Conservation (phyloP, 345 rosid genomes). For the Eucalyptus sp. region DNA sequence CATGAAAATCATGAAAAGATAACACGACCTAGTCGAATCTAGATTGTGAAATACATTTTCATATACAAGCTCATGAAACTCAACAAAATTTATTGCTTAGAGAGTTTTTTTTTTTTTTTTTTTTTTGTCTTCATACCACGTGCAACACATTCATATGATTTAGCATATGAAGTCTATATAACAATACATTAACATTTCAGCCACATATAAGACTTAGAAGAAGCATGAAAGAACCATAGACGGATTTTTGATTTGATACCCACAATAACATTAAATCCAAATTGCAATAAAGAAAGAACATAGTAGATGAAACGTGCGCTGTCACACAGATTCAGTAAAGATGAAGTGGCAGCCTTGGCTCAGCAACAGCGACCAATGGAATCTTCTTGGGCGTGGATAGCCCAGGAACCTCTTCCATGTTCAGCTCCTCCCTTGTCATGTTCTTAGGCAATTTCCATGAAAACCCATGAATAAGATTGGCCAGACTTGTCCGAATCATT, state of each 20-base stretch:
- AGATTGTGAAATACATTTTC: neutral
- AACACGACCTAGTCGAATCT: neutral
- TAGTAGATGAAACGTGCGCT: too few species aligned
- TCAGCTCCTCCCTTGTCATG: neutral
- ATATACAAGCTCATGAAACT: neutral
- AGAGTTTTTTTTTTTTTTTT: neutral
- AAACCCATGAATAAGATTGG: conserved; percentile 2
- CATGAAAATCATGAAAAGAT: neutral
- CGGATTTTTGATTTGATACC: neutral
- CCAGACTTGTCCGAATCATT: neutral
- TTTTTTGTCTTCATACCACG: neutral
- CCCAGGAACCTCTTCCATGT: neutral
- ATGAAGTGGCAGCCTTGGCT: neutral
- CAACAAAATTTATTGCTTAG: neutral
- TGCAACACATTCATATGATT: neutral
- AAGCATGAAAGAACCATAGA: neutral
- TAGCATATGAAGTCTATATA: neutral
- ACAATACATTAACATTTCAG: neutral
- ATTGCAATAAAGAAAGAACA: neutral
- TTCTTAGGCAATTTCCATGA: neutral
- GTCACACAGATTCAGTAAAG: neutral
- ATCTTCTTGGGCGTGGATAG: neutral
- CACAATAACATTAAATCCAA: neutral
- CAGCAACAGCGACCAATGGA: neutral
- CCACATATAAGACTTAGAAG: neutral